Evolutionary conservation across 331 rosid species (phyloP).

Genomic region (Saraca asoca): DNA sequence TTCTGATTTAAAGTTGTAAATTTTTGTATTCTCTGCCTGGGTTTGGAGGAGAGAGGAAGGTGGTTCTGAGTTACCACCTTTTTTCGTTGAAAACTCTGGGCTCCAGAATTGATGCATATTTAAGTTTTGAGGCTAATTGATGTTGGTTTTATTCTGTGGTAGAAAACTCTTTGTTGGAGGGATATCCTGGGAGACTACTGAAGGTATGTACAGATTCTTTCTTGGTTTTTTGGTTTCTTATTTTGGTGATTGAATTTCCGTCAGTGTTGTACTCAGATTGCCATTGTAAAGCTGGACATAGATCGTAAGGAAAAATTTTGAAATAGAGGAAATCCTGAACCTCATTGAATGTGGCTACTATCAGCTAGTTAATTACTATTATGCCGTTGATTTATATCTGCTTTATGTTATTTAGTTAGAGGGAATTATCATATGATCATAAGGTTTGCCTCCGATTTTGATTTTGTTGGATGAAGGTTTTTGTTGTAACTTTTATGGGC

Average conservation of each 20-base stretch:
- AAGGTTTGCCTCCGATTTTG: background rate
- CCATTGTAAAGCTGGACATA: background rate
- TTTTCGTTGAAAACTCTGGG: background rate
- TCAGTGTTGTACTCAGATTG: background rate
- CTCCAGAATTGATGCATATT: background rate
- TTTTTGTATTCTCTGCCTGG: slow-evolving; percentile 1
- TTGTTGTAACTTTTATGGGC: background rate
- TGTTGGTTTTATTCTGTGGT: slow-evolving; percentile 25
- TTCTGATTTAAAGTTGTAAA: background rate
- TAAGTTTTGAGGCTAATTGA: background rate
- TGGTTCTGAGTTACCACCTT: background rate
- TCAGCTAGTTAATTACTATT: background rate
- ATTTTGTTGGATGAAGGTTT: background rate
- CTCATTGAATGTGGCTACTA: background rate
- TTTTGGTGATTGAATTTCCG: background rate
- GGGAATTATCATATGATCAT: background rate
- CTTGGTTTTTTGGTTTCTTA: background rate
- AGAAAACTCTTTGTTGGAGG: slow-evolving; percentile 76
- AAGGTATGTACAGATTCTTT: slow-evolving; percentile 43
- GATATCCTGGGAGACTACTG: slow-evolving; percentile 65
- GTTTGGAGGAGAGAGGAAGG: background rate
- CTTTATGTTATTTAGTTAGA: background rate
- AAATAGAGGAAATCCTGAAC: background rate
- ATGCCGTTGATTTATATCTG: background rate
- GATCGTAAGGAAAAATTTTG: background rate